Evolutionary conservation across 202 grass and related monocot species (phyloP), one percentile per base, ranked within the genome.

Genomic region (Setaria italica): DNA sequence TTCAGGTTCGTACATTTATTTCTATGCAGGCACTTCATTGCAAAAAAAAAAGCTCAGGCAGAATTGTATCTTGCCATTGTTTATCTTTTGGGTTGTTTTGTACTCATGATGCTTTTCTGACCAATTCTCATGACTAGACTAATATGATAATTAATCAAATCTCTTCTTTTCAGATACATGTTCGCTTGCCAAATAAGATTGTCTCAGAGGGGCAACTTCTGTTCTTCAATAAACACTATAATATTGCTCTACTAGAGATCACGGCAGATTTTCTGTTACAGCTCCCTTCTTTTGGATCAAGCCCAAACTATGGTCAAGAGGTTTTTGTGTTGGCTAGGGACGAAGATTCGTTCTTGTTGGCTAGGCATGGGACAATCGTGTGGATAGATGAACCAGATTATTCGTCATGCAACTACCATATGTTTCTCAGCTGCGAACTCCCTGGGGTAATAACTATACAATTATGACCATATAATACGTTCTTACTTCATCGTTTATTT

Each of bases 291-390:
- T 51, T 71, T 39, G 65, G 42, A 8, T 85, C 66, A 1, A 71
- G 1, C 8, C 53, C 42, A 51, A 79, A 25, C 2, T 71, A 79
- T 79, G 84, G 84, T 12, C 12, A 71, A 3, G 20, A 86, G 5
- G 76, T 86, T 16, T 79, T 64, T 13, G 67, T 53, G 10, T 54
- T 86, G 67, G 54, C 43, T 15, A 86, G 84, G 56, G 67, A 29
- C 4, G 0, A 53, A 32, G 14, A 32, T 2, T 78, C 20, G 1
- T n/a, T 2, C 13, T 12, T 86, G 2, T 20, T 53, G 55, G 76
- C 20, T 72, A 86, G 67, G 32, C 32, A 64, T 43, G 75, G 84
- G 2, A 30, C 0, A 15, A 42, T 85, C 5, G 3, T 0, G 10
- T 85, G 75, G 75, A 2, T 0, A 1, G 32, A 72, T 3, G 0